Evolutionary conservation across 225 moss, liverwort and hornwort genomes (phyloP), one percentile per base, ranked within the genome.

Genomic region (Bryum argenteum): DNA sequence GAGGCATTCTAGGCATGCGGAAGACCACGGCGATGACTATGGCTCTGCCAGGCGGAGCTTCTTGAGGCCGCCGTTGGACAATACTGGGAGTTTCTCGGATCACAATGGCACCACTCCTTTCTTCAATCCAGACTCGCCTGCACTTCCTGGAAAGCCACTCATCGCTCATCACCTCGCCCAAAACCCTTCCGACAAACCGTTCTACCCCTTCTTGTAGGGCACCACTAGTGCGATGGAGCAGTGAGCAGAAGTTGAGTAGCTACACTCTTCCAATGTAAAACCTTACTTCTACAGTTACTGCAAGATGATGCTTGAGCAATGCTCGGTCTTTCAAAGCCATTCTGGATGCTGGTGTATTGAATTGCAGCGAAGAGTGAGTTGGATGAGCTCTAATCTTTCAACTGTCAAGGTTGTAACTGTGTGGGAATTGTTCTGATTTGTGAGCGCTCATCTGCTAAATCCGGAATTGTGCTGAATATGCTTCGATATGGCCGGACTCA

Each of bases 111-210:
- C 13, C n/a, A 67, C 78, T 16, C 83, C 79, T 47, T 80, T 79
- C 73, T 82, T 85, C 1, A 83, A 87, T 61, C 80, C 93, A 2
- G 93, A 84, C 20, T 93, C 93, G 8, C 93, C 93, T 78, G 82
- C 78, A 26, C 84, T 91, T 54, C 93, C 95, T 40, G 95, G 93
- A 54, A 89, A 96, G 38, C 88, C 93, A 37, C 73, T 93, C 33
- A 71, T 81, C 57, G 58, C 83, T 75, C 84, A 88, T 69, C 76
- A 76, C 58, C 77, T 75, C 21, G 69, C 68, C 58, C 70, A 67
- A 24, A 81, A 74, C 33, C 33, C 33, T 24, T 3, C 48, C 6
- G 48, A 48, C 63, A 73, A 73, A 59, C 54, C 76, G 2, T 81
- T 81, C 77, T 76, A 84, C 68, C 84, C 84, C 45, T 87, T 87